Percentiles rank a stretch among this genome's conserved stretches.
Conservation (phyloP, 352 stramenopile species). For the Phytophthora hibernalis region DNA sequence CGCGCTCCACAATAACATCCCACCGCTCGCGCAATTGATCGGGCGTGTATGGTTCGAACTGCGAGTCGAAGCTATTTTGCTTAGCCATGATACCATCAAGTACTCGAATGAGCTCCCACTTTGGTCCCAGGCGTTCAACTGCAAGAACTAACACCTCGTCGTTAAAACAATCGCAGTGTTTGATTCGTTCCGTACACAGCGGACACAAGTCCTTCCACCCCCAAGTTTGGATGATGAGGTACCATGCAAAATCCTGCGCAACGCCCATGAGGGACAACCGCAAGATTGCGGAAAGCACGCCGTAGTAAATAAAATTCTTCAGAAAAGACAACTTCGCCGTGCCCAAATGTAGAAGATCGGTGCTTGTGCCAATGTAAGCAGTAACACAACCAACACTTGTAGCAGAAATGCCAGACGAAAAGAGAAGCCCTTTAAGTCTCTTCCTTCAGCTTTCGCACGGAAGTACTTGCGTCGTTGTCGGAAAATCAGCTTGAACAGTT, state of each 20-base stretch:
- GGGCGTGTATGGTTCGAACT: constrained; percentile 65
- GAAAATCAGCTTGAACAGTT: constrained; percentile 13
- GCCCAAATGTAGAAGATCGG: constrained; percentile 79
- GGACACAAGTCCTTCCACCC: constrained; percentile 70
- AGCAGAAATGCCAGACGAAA: constrained; percentile 65
- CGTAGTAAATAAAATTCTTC: constrained; percentile 75
- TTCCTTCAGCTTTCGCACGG: constrained; percentile 51
- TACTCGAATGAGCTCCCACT: constrained; percentile 69
- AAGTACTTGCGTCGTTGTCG: constrained; percentile 74
- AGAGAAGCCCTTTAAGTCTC: constrained; percentile 53
- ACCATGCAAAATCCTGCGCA: constrained; percentile 58
- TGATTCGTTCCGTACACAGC: constrained; percentile 68
- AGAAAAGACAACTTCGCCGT: constrained; percentile 66
- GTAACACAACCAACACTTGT: constrained; percentile 59
- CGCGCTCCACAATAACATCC: constrained; percentile 56
- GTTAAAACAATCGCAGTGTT: constrained; percentile 75
- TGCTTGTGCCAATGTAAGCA: constrained; percentile 55
- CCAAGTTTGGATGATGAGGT: constrained; percentile 60
- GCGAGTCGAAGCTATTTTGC: constrained; percentile 47
- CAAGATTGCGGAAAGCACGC: constrained; percentile 56
- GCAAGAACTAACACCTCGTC: constrained; percentile 68
- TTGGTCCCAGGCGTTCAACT: constrained; percentile 65
- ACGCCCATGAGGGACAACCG: constrained; percentile 65
- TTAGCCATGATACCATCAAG: constrained; percentile 59
- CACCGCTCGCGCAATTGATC: constrained; percentile 69